Evolutionary conservation across 2,329 filamentous ascomycete genomes (phyloP).

Genomic region (Diaporthe ampelina): DNA sequence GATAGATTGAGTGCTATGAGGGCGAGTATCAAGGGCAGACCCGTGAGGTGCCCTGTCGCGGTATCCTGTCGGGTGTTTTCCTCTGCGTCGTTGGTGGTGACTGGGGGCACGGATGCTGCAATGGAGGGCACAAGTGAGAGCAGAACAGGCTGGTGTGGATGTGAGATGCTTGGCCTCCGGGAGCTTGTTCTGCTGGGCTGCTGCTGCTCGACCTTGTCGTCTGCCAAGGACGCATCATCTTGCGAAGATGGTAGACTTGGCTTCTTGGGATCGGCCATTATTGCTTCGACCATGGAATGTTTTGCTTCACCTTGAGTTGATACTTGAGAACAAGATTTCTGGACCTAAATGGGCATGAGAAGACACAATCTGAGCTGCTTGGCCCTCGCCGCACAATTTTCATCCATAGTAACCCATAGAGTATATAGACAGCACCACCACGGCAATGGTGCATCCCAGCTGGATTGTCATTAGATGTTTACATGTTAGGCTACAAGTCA

Average conservation of each 20-base stretch:
- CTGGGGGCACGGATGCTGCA: neutral
- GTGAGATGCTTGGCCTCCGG: neutral
- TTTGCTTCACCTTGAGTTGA: neutral
- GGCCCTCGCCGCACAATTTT: neutral
- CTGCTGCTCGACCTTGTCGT: neutral
- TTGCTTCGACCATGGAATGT: no score
- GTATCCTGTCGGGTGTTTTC: neutral
- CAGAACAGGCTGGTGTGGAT: conserved; percentile 4
- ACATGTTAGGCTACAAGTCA: neutral
- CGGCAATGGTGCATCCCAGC: neutral
- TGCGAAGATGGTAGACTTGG: neutral
- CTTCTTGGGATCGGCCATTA: neutral
- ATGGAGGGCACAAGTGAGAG: conserved; percentile 18
- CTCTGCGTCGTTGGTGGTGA: neutral
- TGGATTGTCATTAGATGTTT: neutral
- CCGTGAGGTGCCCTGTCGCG: conserved; percentile 1
- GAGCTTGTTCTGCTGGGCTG: conserved; percentile 3
- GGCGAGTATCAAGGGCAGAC: conserved; percentile 1
- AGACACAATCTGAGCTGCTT: neutral
- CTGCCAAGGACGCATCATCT: neutral
- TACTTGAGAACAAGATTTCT: neutral
- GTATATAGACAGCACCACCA: neutral
- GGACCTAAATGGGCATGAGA: neutral
- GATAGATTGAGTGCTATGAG: conserved; percentile 7
- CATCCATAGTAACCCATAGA: neutral